Evolutionary conservation across 2,329 filamentous ascomycete genomes (phyloP).

Genomic region (Sporothrix mexicana): DNA sequence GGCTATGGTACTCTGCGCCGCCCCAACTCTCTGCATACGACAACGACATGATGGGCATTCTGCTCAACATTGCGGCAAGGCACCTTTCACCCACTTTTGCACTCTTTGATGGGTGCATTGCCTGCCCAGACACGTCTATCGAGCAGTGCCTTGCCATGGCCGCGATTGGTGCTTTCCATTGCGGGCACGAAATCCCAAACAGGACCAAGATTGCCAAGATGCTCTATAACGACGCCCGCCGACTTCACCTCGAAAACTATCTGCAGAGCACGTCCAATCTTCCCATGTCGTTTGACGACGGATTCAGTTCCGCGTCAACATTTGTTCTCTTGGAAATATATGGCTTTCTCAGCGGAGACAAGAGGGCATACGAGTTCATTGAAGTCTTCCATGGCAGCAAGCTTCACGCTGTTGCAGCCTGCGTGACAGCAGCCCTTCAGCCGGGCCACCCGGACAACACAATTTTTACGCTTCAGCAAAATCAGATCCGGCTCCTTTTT

Average conservation of each 20-base stretch:
- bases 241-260: neutral
- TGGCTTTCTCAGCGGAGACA: neutral
- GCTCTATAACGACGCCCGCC: neutral
- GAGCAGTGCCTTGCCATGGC: neutral
- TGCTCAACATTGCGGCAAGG: neutral
- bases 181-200: neutral
- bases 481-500: neutral
- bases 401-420: neutral
- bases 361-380: neutral
- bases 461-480: neutral
- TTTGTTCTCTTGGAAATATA: neutral
- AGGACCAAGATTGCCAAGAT: conserved; percentile 3
- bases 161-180: neutral
- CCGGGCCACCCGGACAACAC: neutral
- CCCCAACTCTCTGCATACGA: neutral
- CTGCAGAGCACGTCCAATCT: neutral
- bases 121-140: neutral
- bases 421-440: neutral
- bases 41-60: neutral
- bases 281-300: neutral
- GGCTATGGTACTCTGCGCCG: neutral
- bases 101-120: neutral
- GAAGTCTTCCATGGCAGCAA: conserved; percentile 2
- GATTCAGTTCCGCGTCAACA: neutral
- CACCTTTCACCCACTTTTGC: neutral